Base-by-base conservation (phyloP, 306 rosid genomes). In the Sindora glabra region DNA sequence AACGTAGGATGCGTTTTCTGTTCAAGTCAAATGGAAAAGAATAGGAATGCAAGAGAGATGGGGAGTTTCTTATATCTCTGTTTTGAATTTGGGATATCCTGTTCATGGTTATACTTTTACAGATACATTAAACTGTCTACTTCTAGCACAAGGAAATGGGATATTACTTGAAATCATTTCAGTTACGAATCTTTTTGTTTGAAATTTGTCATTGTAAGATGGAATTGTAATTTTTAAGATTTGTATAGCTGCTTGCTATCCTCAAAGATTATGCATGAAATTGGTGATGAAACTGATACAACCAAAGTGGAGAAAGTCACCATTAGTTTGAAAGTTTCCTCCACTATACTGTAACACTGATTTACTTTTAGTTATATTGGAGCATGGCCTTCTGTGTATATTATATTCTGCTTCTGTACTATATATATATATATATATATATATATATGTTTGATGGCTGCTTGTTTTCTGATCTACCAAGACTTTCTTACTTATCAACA, bases 61-160 rank as follows among this genome's bases (percentile, higher is more conserved):
- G 19, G 55, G 61, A 38, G 64, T 56, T n/a, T n/a, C n/a, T n/a
- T 39, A 56, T 67, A 77, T 76, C 81, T 67, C 14, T 65, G n/a
- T 60, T 60, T 48, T 61, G 57, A 26, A 54, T 45, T 47, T 60
- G 65, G 42, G 39, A 21, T 30, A 3, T 25, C 51, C 37, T 62
- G 10, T 49, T 58, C 19, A 6, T 52, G 8, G 2, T 41, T 44
- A 59, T 52, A n/a, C n/a, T n/a, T n/a, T n/a, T n/a, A n/a, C n/a
- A n/a, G n/a, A n/a, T n/a, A n/a, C n/a, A n/a, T n/a, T n/a, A n/a
- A n/a, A n/a, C n/a, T n/a, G n/a, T n/a, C n/a, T n/a, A n/a, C n/a
- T n/a, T n/a, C n/a, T n/a, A n/a, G n/a, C n/a, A n/a, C n/a, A n/a
- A n/a, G n/a, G n/a, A n/a, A n/a, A 10, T 34, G 6, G 39, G n/a